Evolutionary conservation across 345 rosid genomes (phyloP).

Genomic region (Camelina hispida): DNA sequence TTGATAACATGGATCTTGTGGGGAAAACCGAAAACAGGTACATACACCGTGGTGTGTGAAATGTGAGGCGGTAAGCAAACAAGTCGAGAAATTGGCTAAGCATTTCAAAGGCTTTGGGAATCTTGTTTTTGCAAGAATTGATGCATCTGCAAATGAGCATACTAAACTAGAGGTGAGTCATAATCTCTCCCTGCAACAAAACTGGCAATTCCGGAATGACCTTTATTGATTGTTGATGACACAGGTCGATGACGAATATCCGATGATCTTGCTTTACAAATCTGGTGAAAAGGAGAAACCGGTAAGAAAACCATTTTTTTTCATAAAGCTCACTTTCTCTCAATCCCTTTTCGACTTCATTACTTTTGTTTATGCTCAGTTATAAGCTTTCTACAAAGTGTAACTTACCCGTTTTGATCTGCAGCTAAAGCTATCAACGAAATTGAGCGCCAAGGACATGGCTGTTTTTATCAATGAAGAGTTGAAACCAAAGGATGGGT

Average conservation of each 20-base stretch:
- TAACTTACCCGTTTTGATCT: constrained; percentile 45
- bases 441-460: constrained; percentile 49
- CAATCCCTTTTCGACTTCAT: constrained; percentile 22
- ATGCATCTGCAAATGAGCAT: constrained; percentile 89
- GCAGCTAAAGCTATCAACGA: constrained; percentile 71
- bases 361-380: constrained; percentile 58
- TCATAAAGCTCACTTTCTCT: background rate
- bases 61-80: constrained; percentile 75
- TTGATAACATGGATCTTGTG: background rate
- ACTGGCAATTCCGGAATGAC: background rate
- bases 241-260: constrained; percentile 73
- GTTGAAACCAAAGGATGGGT: constrained; percentile 15
- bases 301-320: constrained; percentile 49
- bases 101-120: constrained; percentile 76
- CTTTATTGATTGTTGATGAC: constrained; percentile 20
- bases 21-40: constrained; percentile 50
- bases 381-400: constrained; percentile 16
- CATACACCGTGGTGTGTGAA: constrained; percentile 84
- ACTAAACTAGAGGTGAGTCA: constrained; percentile 65
- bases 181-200: constrained; percentile 4
- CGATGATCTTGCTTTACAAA: constrained; percentile 66
- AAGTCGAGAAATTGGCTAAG: constrained; percentile 80
- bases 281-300: constrained; percentile 65
- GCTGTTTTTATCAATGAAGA: constrained; percentile 38
- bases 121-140: constrained; percentile 75